Conservation (phyloP, 176 grass and related monocot genomes). For the Carex kokanica region DNA sequence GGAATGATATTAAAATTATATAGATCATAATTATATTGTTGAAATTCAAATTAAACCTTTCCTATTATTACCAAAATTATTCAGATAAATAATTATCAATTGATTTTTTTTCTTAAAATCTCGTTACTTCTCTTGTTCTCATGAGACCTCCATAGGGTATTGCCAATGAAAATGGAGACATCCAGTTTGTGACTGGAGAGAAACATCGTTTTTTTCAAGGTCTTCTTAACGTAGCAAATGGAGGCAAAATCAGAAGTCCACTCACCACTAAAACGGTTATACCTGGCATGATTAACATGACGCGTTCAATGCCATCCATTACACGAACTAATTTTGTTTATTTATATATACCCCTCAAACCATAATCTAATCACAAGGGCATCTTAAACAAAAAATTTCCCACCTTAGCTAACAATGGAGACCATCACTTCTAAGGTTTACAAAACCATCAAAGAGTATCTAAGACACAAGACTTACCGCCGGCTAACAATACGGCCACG, state of each 20-base stretch:
- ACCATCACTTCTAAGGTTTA: background rate
- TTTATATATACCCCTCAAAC: background rate
- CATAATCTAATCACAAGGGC: background rate
- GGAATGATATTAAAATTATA: too few relatives aligned
- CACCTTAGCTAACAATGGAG: constrained; percentile 5
- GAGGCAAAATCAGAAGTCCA: background rate
- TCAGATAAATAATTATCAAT: too few relatives aligned
- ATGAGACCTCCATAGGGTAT: too few relatives aligned
- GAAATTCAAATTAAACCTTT: too few relatives aligned
- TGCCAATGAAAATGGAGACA: background rate
- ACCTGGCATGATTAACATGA: background rate
- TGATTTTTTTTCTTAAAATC: too few relatives aligned
- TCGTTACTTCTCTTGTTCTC: too few relatives aligned
- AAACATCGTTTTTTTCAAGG: background rate
- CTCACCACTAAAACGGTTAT: background rate
- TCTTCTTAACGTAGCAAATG: constrained; percentile 4
- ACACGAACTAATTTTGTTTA: background rate
- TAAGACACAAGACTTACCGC: background rate
- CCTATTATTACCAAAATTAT: too few relatives aligned
- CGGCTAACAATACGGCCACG: too few relatives aligned
- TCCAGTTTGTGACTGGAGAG: background rate
- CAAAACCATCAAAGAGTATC: background rate
- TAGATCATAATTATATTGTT: too few relatives aligned
- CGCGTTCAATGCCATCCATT: background rate
- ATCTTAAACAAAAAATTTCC: constrained; percentile 8